Evolutionary conservation across 2,329 filamentous ascomycete genomes (phyloP), one percentile per base, ranked within the genome.

Genomic region (Ophiognomonia clavigignenti-juglandacearum): DNA sequence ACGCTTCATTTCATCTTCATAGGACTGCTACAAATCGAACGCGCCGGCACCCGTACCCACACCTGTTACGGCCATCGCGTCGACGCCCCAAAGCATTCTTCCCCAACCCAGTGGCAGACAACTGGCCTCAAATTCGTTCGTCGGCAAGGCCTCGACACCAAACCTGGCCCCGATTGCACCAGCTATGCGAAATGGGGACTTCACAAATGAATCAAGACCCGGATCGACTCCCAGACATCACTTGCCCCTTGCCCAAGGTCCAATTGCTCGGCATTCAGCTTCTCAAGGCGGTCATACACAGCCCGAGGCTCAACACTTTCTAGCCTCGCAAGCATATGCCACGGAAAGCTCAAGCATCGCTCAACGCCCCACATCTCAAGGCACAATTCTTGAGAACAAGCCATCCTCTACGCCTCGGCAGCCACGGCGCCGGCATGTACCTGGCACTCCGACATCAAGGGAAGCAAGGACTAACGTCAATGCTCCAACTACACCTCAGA

Each of bases 371-470:
- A 16, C 6, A 6, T 35, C 32, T 35, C n/a, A 16, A 19, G 32
- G 19, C 7, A 35, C 32, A 6, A 16, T 16, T 6, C 19, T 6
- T 10, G 6, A 19, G 32, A 6, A 7, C 6, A 16, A 3, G 19
- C 32, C 7, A 18, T 10, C n/a, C 6, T 35, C 32, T 7, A 35
- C 32, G n/a, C 32, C 32, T 16, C 32, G 32, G 32, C 32, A n/a
- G 20, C 8, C 4, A 8, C 22, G 22, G 24, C 47, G 29, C 19
- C 43, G 14, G 10, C 16, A 31, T 36, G 23, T 27, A 6, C 19
- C 35, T 8, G 23, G 19, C 6, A 45, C 43, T 13, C 43, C 42
- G 10, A 62, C 22, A 57, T 70, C 13, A 53, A 45, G 11, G 57
- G 56, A 0, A 43, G 67, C 13, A 26, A 50, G 2, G 24, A 50